Evolutionary conservation across 805 yeast genomes (phyloP), one percentile per base, ranked within the genome.

Genomic region (Zygoascus bituminiphila): DNA sequence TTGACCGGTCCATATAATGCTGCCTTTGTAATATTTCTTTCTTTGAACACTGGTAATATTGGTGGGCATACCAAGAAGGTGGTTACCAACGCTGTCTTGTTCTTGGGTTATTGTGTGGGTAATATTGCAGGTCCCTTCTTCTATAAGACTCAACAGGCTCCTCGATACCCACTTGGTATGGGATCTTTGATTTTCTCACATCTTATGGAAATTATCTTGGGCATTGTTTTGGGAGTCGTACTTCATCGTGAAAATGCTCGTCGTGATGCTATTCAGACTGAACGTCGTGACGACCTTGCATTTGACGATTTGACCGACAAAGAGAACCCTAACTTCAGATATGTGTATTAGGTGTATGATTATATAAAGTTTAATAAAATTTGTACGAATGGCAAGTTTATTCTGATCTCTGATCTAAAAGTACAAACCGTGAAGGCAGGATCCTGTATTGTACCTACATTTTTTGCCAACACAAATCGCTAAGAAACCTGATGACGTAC

Each of bases 41-140:
- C 53, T 10, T 12, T 45, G 15, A 44, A 74, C 25, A 68, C 78
- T 23, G 65, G 77, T 5, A 77, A 77, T 55, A 68, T 71, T 42
- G 76, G 77, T 5, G 84, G 84, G 7, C 74, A 72, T 56, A 77
- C 84, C 9, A 79, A 79, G 64, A 77, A 77, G 58, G 62, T 69
- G 42, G 66, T 74, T 2, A 71, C 67, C 1, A 75, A 69, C 56
- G 74, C 77, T 1, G 53, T 73, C 25, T 61, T 66, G 49, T 66
- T 78, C 37, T 57, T 78, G 44, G 75, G 74, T 4, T 77, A 71
- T 61, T 73, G 79, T 59, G 73, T 68, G 7, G 83, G 83, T 20
- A 79, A 77, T 57, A 62, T 76, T 43, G 63, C 70, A 44, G 83
- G 83, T 2, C 36, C 44, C 50, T 68, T 76, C 5, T 75, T 51